A percentile compares a stretch with the other conserved stretches of the same genome.
Evolutionary conservation across 1,139 yeast genomes (phyloP).

Genomic region (Kodamaea suecica): DNA sequence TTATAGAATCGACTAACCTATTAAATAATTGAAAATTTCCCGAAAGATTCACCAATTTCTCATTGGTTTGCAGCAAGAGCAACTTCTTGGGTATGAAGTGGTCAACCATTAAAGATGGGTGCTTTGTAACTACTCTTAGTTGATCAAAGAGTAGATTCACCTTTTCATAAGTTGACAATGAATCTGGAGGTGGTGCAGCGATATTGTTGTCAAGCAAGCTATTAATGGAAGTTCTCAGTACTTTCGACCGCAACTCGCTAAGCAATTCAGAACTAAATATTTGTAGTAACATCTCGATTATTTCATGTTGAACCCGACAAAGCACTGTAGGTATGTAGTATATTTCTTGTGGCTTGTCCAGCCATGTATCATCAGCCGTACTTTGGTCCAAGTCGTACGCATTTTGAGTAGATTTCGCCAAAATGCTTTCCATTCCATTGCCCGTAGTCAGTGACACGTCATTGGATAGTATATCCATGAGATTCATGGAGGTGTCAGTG

Average conservation of each 20-base stretch:
- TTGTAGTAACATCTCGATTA: slow-evolving; percentile 51
- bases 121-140: slow-evolving; percentile 50
- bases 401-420: neutral
- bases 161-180: slow-evolving; percentile 12
- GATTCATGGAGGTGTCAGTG: slow-evolving; percentile 30
- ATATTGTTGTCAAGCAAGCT: slow-evolving; percentile 35
- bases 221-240: slow-evolving; percentile 34
- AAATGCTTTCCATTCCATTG: neutral
- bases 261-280: slow-evolving; percentile 49
- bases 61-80: slow-evolving; percentile 61
- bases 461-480: slow-evolving; percentile 36
- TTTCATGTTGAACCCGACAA: slow-evolving; percentile 53
- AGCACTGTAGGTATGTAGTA: slow-evolving; percentile 55
- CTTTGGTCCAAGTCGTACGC: neutral
- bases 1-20: slow-evolving; percentile 39
- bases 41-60: slow-evolving; percentile 49
- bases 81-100: slow-evolving; percentile 72
- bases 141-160: slow-evolving; percentile 46
- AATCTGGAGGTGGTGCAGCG: slow-evolving; percentile 9
- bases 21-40: slow-evolving; percentile 60
- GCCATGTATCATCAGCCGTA: neutral
- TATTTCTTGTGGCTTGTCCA: slow-evolving; percentile 17
- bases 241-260: slow-evolving; percentile 23
- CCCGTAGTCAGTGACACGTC: slow-evolving; percentile 2
- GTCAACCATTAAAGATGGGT: slow-evolving; percentile 68